Base-by-base conservation (phyloP, 371 early-diverging fungal species). In the Circinella umbellata region DNA sequence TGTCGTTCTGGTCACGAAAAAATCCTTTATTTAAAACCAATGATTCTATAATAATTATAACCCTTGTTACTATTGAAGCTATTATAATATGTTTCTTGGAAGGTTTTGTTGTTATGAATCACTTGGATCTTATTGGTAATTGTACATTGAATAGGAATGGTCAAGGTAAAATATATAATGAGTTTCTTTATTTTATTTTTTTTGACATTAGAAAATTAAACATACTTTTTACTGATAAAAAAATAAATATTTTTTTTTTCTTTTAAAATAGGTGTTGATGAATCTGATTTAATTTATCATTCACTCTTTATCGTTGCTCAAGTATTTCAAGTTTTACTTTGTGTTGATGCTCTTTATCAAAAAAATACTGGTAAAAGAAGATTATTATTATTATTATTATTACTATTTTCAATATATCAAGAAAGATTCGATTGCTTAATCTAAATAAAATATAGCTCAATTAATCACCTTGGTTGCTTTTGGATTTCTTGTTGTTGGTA, bases 271-370 rank as follows among this genome's bases (percentile, higher is more conserved):
- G 83, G 83, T 68, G 80, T 83, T n/a, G 80, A 80, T 38, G 83
- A 83, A 63, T 83, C 85, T n/a, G 85, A 85, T 75, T 72, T 85
- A 42, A 85, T 85, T 35, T 85, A 85, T 55, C 85, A 85, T 61
- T 73, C 77, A 5, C 65, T 85, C 4, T 85, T 85, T 62, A 85
- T 85, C 54, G 77, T 81, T 34, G 63, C 80, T 57, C 85, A 85
- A 62, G 80, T 76, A 4, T 85, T 85, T 38, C 85, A 85, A 70
- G 78, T 85, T 0, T 60, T 81, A 4, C 69, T 85, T 3, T 82
- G 83, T 66, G 61, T 76, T 8, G 85, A 85, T 62, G 85, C 85
- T 3, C 75, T 85, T 8, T 72, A 77, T 57, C 80, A 80, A 37
- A 69, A 80, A 69, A 85, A 85, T 64, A 85, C 85, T 67, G 80